Evolutionary conservation across 352 stramenopile genomes (phyloP), one percentile per base, ranked within the genome.

Genomic region (Peronosclerospora sorghi): DNA sequence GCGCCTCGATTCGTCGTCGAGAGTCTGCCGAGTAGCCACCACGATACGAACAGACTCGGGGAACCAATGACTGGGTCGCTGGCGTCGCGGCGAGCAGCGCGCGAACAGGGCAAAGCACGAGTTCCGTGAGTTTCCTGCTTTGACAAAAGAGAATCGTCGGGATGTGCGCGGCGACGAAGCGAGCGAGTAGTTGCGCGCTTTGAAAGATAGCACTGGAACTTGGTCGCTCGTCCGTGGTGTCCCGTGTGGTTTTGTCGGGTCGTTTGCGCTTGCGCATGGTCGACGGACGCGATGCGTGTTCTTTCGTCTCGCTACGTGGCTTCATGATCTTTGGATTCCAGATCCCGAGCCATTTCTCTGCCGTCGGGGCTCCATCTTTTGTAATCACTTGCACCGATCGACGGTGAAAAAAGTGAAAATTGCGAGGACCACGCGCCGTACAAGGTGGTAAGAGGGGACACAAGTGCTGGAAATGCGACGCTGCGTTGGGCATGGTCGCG

Each of bases 131-230:
- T 37, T 96, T 97, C 9, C 96, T 70, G 12, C 93, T 74, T 21
- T 87, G 94, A 39, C 86, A 97, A 64, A 99, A 99, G 1, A 96
- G 71, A 18, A 99, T 83, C 32, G 90, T 98, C 48, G 95, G 77
- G 10, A 98, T 64, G 26, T 83, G 51, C 34, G 83, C 63, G 27
- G 84, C 61, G 17, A 98, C 84, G 10, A 98, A 81, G 12, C 76
- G 68, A 37, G 91, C 60, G 6, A 99, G 78, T 17, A 99, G 82
- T 41, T 73, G 63, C 8, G 94, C 87, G 19, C 86, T 96, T 38
- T 97, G 87, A 35, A 84, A 91, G 42, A 97, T 89, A 0, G 76
- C 55, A 44, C 74, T 87, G 1, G 67, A 71, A 14, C 54, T 82
- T n/a, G n/a, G n/a, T n/a, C n/a, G n/a, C n/a, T n/a, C n/a, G n/a